Evolutionary conservation across 176 grass and related monocot species (phyloP).

Genomic region (Aegilops bicornis): DNA sequence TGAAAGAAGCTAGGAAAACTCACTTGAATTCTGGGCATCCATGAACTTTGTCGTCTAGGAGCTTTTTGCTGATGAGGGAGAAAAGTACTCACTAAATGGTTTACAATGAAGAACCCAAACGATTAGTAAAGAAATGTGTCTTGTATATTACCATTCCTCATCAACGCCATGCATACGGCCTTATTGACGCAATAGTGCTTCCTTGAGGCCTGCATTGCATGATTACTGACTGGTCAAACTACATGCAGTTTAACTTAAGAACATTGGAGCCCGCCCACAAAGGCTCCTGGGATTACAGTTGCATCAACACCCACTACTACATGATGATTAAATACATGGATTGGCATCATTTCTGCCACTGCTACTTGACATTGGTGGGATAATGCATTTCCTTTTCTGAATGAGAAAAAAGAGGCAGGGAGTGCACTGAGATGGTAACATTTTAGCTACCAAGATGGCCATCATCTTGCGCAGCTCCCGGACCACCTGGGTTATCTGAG

Average conservation of each 20-base stretch:
- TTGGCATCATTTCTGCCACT: not conserved
- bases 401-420: not conserved
- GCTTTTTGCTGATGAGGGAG: constrained; percentile 54
- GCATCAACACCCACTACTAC: not conserved
- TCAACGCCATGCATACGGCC: constrained; percentile 61
- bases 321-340: not conserved
- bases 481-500: constrained; percentile 93
- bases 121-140: not conserved
- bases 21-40: too few relatives aligned
- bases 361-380: not conserved
- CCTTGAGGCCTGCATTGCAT: constrained; percentile 66
- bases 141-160: constrained; percentile 66
- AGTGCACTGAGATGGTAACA: not conserved
- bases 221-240: not conserved
- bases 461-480: constrained; percentile 97
- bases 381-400: not conserved
- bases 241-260: not conserved
- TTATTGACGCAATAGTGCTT: constrained; percentile 87
- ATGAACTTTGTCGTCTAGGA: constrained; percentile 44
- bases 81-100: not conserved
- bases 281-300: not conserved
- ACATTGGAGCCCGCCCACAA: too few relatives aligned
- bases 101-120: constrained; percentile 19
- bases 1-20: too few relatives aligned
- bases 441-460: constrained; percentile 62